phyloP scores from a whole-genome alignment of 2,329 filamentous ascomycete species.

The Aspergillus carbonarius region DNA sequence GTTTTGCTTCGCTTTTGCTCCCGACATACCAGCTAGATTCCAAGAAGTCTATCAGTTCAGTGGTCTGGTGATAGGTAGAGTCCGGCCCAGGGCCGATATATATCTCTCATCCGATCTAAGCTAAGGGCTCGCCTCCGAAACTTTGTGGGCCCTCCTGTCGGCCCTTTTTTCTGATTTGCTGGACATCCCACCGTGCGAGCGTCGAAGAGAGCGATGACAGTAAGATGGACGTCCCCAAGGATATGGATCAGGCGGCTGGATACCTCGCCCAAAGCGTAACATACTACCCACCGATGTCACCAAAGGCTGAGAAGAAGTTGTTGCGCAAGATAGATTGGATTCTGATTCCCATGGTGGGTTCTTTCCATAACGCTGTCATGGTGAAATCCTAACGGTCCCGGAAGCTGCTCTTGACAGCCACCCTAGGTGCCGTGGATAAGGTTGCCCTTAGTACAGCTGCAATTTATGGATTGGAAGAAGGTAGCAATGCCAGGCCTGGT shows the following conservation, averaged over 20 bases:
- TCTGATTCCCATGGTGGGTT: slow-evolving; percentile 57
- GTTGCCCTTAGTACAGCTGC: slow-evolving; percentile 42
- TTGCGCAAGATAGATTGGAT: slow-evolving; percentile 57
- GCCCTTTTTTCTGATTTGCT: too few relatives aligned
- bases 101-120: too few relatives aligned
- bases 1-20: too few relatives aligned
- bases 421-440: slow-evolving; percentile 31
- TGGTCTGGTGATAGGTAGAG: too few relatives aligned
- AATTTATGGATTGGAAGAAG: slow-evolving; percentile 50
- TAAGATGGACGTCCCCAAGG: neutral
- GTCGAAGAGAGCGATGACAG: neutral
- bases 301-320: slow-evolving; percentile 25
- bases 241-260: slow-evolving; percentile 27
- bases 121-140: too few relatives aligned
- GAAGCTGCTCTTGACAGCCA: slow-evolving; percentile 28
- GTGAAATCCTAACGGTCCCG: neutral
- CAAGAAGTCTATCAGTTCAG: too few relatives aligned
- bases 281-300: slow-evolving; percentile 23
- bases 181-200: neutral
- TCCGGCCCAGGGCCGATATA: too few relatives aligned
- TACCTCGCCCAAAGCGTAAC: slow-evolving; percentile 22
- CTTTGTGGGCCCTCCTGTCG: too few relatives aligned
- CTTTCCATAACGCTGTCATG: neutral
- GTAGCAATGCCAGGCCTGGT: neutral
- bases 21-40: too few relatives aligned